A percentile compares a stretch with the other conserved stretches of the same genome.
Evolutionary conservation across 192 early-diverging fungal species (phyloP).

Genomic region (Podila verticillata): DNA sequence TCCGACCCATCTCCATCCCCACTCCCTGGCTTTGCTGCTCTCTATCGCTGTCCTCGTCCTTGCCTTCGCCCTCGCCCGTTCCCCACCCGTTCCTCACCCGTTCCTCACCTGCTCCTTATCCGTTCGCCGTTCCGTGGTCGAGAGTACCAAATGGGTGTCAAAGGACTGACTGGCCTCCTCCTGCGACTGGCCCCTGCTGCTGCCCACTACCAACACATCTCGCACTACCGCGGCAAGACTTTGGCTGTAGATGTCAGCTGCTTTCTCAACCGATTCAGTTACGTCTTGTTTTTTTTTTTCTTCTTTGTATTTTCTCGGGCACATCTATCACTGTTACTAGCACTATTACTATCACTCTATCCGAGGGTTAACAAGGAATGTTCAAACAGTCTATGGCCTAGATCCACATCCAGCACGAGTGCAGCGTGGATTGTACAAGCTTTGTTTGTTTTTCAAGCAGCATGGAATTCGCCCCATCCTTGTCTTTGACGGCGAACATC

Average conservation of each 20-base stretch:
- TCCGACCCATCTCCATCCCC: not conserved
- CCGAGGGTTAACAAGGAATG: not conserved
- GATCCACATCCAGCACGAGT: conserved; percentile 58
- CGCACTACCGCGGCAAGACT: conserved; percentile 52
- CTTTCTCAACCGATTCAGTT: conserved; percentile 65
- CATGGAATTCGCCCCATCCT: conserved; percentile 71
- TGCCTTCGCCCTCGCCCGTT: not conserved
- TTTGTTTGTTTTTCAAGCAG: conserved; percentile 57
- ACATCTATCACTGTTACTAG: no score
- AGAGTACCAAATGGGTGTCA: conserved; percentile 68
- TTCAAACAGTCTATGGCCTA: conserved; percentile 43
- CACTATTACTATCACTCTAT: no score
- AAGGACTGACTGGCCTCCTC: conserved; percentile 62
- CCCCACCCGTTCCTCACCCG: no score
- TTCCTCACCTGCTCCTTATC: no score
- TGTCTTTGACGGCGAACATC: conserved; percentile 71
- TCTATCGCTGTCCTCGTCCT: not conserved
- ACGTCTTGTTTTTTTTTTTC: not conserved
- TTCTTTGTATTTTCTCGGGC: not conserved
- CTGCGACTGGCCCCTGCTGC: conserved; percentile 59
- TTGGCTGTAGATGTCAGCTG: conserved; percentile 66
- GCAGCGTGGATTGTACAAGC: conserved; percentile 66
- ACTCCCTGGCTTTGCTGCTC: not conserved
- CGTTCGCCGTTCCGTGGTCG: no score
- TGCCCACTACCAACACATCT: conserved; percentile 44